Evolutionary conservation across 306 rosid genomes (phyloP).

Genomic region (Cyamopsis tetragonoloba): DNA sequence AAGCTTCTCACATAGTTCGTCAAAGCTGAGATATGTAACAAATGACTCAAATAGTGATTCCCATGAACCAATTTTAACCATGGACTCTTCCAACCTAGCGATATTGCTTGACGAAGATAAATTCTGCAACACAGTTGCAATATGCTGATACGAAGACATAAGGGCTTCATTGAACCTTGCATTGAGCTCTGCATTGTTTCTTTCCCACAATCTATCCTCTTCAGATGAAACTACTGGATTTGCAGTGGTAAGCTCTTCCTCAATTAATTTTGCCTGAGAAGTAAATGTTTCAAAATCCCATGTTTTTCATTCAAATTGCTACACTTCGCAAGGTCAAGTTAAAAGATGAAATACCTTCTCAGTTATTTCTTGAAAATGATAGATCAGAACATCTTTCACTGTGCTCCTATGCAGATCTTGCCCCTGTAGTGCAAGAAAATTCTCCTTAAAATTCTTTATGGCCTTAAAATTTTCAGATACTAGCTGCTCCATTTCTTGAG

Average conservation of each 20-base stretch:
- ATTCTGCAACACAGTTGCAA: slow-evolving; percentile 41
- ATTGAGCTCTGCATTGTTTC: slow-evolving; percentile 27
- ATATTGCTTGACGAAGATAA: slow-evolving; percentile 34
- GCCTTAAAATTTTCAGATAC: slow-evolving; percentile 54
- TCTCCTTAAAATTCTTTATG: slow-evolving; percentile 43
- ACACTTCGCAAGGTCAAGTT: neutral
- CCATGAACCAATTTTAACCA: slow-evolving; percentile 53
- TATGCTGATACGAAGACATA: slow-evolving; percentile 39
- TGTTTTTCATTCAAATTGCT: neutral
- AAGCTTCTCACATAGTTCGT: slow-evolving; percentile 47
- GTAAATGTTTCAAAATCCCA: neutral
- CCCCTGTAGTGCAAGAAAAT: slow-evolving; percentile 32
- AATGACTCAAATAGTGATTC: slow-evolving; percentile 41
- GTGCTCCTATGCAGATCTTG: slow-evolving; percentile 43
- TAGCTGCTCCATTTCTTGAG: slow-evolving; percentile 57
- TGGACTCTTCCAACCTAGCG: slow-evolving; percentile 34
- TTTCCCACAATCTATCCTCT: neutral
- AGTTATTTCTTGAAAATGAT: slow-evolving; percentile 53
- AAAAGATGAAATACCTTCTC: slow-evolving; percentile 49
- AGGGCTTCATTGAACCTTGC: slow-evolving; percentile 44
- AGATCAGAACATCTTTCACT: slow-evolving; percentile 46
- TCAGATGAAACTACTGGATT: slow-evolving; percentile 13
- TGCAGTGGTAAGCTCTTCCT: slow-evolving; percentile 50
- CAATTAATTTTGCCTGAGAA: slow-evolving; percentile 53
- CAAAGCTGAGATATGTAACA: slow-evolving; percentile 46